Evolutionary conservation across 371 early-diverging fungal genomes (phyloP), one percentile per base, ranked within the genome.

Genomic region (Spiromyces aspiralis): DNA sequence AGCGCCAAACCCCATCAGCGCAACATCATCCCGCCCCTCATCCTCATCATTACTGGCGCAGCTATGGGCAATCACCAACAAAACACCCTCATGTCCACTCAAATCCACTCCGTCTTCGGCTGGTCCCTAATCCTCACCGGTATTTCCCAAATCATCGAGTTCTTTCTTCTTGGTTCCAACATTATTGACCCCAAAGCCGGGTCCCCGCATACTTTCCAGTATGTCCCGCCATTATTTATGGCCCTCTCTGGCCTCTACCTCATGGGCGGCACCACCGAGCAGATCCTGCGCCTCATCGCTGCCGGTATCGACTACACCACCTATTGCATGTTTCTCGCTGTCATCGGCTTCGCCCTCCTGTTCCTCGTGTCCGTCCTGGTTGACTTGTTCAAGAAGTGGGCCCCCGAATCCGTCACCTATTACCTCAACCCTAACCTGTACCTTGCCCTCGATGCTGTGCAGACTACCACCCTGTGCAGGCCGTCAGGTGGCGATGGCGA

Each of bases 41-140:
- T 79, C 21, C 76, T 77, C 42, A 70, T 77, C 0, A 63, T 79
- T 28, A 80, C 81, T 0, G 81, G 80, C 12, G 71, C 71, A 2
- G 59, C 77, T 1, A 78, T 80, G 79, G 76, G 75, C 26, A 73
- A 72, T 12, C 79, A 80, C 52, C 74, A 73, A 12, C 81, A 80
- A 48, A 71, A 77, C 46, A 61, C 75, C 23, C 60, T 66, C 6
- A 77, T 75, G 57, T 72, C 77, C 25, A 74, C 70, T 0, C 59
- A 56, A 2, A 67, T 75, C 16, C 81, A 80, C 54, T 72, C 75
- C 25, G 66, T 72, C 46, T 80, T 80, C 65, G 79, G 81, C 19
- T 73, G 74, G 26, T 57, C 78, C 54, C 51, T 79, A 20, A 68
- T 74, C 55, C 69, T 70, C 3, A 68, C 70, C 13, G 79, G 75